Conservation (phyloP, 108 stramenopile genomes). For the Nannochloropsis oceanica region DNA sequence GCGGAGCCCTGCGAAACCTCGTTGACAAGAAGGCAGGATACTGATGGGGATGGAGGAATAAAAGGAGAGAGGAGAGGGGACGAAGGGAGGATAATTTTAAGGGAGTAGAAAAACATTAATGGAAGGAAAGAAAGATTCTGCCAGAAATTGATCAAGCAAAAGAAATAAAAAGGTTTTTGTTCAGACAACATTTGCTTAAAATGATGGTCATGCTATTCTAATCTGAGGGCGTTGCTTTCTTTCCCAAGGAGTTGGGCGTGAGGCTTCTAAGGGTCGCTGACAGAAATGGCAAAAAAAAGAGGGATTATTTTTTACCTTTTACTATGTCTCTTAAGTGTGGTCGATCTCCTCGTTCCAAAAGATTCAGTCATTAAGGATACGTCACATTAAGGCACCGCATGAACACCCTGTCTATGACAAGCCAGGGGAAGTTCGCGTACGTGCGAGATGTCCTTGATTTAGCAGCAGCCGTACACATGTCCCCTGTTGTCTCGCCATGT, state of each 20-base stretch:
- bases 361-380: too few species aligned
- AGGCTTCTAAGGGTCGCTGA: not conserved
- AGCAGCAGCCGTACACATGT: too few species aligned
- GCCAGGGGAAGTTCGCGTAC: too few species aligned
- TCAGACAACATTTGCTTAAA: not conserved
- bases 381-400: too few species aligned
- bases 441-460: too few species aligned
- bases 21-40: conserved; percentile 36
- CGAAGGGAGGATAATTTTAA: not conserved
- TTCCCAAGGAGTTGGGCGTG: not conserved
- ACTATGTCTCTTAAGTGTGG: too few species aligned
- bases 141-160: not conserved
- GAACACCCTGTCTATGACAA: too few species aligned
- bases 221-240: not conserved
- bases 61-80: not conserved
- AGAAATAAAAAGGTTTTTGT: not conserved
- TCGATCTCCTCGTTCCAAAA: too few species aligned
- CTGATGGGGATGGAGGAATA: not conserved
- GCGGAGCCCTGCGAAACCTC: conserved; percentile 15
- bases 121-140: not conserved
- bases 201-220: not conserved
- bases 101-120: not conserved
- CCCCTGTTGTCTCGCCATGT: too few species aligned
- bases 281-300: too few species aligned
- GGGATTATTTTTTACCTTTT: too few species aligned